Base-by-base conservation (phyloP, 345 rosid genomes). In the Jatropha curcas region DNA sequence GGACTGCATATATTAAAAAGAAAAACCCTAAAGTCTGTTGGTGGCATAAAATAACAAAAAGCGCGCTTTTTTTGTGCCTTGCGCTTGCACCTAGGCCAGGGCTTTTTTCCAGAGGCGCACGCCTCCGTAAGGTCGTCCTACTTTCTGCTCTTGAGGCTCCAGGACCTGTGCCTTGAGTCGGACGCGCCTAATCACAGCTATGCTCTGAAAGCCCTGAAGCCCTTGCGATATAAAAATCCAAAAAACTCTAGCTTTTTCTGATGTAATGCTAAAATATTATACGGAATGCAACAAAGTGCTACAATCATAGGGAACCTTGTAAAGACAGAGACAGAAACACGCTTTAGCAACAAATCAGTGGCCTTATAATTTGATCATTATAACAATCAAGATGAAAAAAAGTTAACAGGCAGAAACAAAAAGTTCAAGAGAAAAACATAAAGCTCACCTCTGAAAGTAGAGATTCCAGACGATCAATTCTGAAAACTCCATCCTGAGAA, bases 391-490 rank as follows among this genome's bases (percentile, higher is more conserved):
- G 43, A n/a, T 50, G 14, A 34, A 71, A 34, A 41, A 46, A 33
- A 48, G 34, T 35, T 14, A 24, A 64, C 34, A 0, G 16, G 13
- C 5, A n/a, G 62, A 24, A 45, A 25, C 7, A 20, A 22, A 51
- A 63, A 14, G 19, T 20, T 14, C 1, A 43, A 35, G 41, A 65
- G 43, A 31, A 71, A 68, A 57, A 71, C 43, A 56, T 55, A 72
- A 72, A 75, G 80, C 84, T 78, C 75, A 92, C 98, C 96, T 94
- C 98, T 3, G 86, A 74, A 70, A 94, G 72, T 70, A 94, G 82
- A 74, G 96, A 94, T 74, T 94, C 97, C 70, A 94, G 85, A 25
- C 98, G 97, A 84, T 94, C 97, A 77, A 94, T 90, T 77, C 91
- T 87, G 83, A 94, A 94, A 82, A 81, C 82, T 75, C 98, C 98